phyloP scores from a whole-genome alignment of 1,284 basidiomycete species.

The Apiotrichum akiyoshidainum region DNA sequence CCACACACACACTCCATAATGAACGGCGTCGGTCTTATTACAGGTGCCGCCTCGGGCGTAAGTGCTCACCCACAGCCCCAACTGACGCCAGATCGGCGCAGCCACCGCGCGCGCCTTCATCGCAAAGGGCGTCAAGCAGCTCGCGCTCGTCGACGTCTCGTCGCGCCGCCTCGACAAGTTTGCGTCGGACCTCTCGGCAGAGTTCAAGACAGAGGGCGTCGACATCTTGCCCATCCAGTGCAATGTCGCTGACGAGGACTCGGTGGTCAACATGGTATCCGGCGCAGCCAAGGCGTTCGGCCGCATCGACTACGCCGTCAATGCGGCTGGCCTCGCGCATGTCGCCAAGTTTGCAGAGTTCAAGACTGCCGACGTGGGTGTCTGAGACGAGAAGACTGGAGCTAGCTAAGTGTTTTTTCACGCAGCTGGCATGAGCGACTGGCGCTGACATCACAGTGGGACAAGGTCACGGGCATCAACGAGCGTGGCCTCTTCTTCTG shows the following conservation, averaged over 20 bases:
- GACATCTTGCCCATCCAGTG: constrained; percentile 9
- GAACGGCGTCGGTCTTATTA: constrained; percentile 19
- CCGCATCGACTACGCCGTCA: constrained; percentile 38
- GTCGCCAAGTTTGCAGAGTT: constrained; percentile 18
- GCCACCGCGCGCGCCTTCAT: constrained; percentile 16
- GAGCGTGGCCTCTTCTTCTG: constrained; percentile 23
- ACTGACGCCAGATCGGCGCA: constrained; percentile 14
- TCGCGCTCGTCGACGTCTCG: constrained; percentile 10
- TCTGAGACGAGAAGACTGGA: not conserved
- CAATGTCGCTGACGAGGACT: constrained; percentile 13
- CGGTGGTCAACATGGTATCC: constrained; percentile 4
- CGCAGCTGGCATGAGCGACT: not conserved
- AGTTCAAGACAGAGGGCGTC: not conserved
- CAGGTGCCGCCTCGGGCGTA: constrained; percentile 19
- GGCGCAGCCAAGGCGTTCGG: constrained; percentile 18
- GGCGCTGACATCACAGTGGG: constrained; percentile 18
- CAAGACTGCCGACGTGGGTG: constrained; percentile 19
- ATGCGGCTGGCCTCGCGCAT: constrained; percentile 31
- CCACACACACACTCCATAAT: constrained; percentile 3
- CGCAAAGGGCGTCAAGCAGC: constrained; percentile 8
- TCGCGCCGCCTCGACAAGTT: not conserved
- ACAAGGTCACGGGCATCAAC: constrained; percentile 31
- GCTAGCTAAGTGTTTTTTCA: no score
- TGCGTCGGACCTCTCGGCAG: not conserved
- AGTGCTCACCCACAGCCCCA: not conserved